Base-by-base conservation (phyloP, 495 filamentous ascomycete species). In the Neurospora pannonica region DNA sequence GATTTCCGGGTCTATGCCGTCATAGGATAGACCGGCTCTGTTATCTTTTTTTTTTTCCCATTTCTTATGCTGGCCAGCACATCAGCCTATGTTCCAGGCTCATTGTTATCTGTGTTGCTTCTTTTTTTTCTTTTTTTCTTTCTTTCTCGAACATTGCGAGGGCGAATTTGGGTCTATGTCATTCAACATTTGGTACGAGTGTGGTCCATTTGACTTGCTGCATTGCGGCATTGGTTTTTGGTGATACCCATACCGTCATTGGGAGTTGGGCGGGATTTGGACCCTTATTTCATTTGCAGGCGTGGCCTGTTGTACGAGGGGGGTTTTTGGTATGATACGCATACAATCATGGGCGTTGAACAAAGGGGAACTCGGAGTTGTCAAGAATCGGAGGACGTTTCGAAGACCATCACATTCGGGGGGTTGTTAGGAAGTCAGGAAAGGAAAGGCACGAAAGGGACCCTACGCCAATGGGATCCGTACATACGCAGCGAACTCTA, bases 171-270 rank as follows among this genome's bases (percentile, higher is more conserved):
- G 73, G 70, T 77, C 46, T 38, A 71, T 74, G 71, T 73, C 76
- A 71, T 73, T 78, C 75, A 67, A 73, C 75, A 73, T 76, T 73
- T 79, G 76, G 77, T 74, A 75, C 70, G 78, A 62, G 71, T 73
- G 71, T 75, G 54, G 67, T 70, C 74, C 75, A 77, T 78, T 62
- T 76, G 79, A 71, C 74, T 77, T 31, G 71, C 74, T 76, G 76
- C 72, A 62, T 73, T 17, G 71, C 71, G 73, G 73, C 40, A 73
- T 36, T 39, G 46, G 73, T 48, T 67, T 72, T 72, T 71, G 75
- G 70, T 75, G 76, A 77, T 77, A 77, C 76, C 74, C 76, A 74
- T 73, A 39, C 71, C 70, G 71, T 67, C 46, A 60, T 72, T 69
- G 72, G 74, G 75, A 71, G 76, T 77, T 78, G 69, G 73, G 24